Base-by-base conservation (phyloP, 352 stramenopile genomes). In the Phytophthora idaei region DNA sequence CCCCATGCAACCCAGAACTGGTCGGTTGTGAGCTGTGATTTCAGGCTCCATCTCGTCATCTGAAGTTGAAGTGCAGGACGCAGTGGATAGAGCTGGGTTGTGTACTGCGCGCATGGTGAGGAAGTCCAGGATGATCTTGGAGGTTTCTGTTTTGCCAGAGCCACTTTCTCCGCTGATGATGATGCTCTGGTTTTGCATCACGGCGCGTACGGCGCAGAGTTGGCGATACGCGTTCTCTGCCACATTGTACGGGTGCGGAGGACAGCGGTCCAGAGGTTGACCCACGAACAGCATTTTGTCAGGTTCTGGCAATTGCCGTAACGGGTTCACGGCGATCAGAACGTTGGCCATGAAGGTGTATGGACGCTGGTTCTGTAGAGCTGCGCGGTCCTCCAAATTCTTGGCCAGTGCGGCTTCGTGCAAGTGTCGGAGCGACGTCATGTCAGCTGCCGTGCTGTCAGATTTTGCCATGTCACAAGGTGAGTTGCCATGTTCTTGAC, bases 71-170 rank as follows among this genome's bases (percentile, higher is more conserved):
- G 71, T 70, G 29, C 63, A 79, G 1, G 80, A 92, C 10, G 77
- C 67, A 5, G 80, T 44, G 4, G 83, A 90, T 4, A 77, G 64
- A 45, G 78, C 69, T 11, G 68, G 63, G 37, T 75, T 83, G 65
- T 88, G 77, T 6, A 86, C 75, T 0, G 84, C 87, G 9, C 83
- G 78, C 64, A 87, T 92, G 3, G 89, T 92, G 27, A 96, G 67
- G 67, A 95, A 94, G 55, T 95, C 85, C 39, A 94, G 65, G 31
- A 95, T 92, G 74, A 98, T 97, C 77, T 98, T 98, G 59, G 95
- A 98, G 15, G 93, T 98, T 66, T 98, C 94, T 1, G 95, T 98
- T 75, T 98, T 98, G 46, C 95, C 95, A 4, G 94, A 96, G 10
- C 95, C 95, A 25, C 83, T 97, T 65, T 98, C 95, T 45, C 95